These are phyloP conservation scores for Cicer pinnatifidum DNA, from an alignment of 306 rosid genomes.

Conservation along the genomic window DNA sequence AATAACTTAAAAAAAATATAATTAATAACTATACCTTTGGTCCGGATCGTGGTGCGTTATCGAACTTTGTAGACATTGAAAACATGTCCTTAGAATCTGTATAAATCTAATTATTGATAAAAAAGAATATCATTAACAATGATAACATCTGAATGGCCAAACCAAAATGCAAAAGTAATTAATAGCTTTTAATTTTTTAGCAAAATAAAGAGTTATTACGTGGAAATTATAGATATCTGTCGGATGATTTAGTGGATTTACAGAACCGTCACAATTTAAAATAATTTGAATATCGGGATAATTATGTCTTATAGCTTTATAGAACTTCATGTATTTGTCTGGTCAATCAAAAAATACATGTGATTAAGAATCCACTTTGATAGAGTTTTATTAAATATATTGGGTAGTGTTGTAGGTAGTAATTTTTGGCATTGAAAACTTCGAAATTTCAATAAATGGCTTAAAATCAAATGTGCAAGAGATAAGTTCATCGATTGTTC, in stretches of 20 bases:
- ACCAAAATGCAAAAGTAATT: background rate
- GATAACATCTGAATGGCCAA: background rate
- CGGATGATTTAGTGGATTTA: conserved; percentile 59
- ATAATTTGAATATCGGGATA: conserved; percentile 80
- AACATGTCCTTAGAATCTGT: conserved; percentile 62
- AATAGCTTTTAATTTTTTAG: background rate
- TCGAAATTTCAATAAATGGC: conserved; percentile 51
- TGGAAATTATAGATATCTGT: conserved; percentile 80
- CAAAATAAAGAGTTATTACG: conserved; percentile 45
- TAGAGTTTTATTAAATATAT: too few species aligned
- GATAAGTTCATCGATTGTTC: conserved; percentile 51
- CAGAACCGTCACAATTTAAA: conserved; percentile 78
- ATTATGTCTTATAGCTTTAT: conserved; percentile 55
- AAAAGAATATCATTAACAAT: background rate
- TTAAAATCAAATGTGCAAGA: conserved; percentile 38
- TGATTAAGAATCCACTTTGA: too few species aligned
- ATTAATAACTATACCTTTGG: conserved; percentile 26
- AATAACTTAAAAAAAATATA: background rate
- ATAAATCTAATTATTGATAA: conserved; percentile 54
- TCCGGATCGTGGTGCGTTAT: conserved; percentile 54
- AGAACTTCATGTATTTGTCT: conserved; percentile 63
- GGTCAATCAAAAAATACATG: too few species aligned
- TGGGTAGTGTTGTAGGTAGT: too few species aligned
- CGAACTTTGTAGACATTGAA: conserved; percentile 53
- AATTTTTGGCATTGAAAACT: conserved; percentile 57